Conservation (phyloP, 2,329 filamentous ascomycete species). For the Fusarium tanahbumbuense region DNA sequence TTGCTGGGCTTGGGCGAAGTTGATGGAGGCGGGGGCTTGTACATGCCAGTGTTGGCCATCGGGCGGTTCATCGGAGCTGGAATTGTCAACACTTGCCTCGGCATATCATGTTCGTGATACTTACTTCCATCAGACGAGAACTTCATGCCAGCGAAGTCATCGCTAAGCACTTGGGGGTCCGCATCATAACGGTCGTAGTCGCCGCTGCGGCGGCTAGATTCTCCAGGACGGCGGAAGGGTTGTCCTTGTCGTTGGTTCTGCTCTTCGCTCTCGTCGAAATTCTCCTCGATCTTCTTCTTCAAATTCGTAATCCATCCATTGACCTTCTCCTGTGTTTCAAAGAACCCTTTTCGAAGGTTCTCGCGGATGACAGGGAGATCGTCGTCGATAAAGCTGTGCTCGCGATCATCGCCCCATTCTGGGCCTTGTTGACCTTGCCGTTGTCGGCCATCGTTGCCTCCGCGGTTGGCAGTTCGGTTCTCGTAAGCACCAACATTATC, state of each 20-base stretch:
- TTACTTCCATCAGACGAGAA: slow-evolving; percentile 72
- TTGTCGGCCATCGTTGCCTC: slow-evolving; percentile 45
- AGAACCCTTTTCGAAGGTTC: slow-evolving; percentile 92
- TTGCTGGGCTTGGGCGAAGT: slow-evolving; percentile 62
- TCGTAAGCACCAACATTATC: slow-evolving; percentile 72
- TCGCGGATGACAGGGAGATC: slow-evolving; percentile 93
- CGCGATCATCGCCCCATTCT: slow-evolving; percentile 68
- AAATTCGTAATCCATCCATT: slow-evolving; percentile 92
- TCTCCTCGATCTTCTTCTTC: slow-evolving; percentile 93
- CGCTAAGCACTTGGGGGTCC: slow-evolving; percentile 88
- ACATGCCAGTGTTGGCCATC: slow-evolving; percentile 80
- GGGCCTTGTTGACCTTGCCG: slow-evolving; percentile 54
- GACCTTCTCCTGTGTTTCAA: slow-evolving; percentile 92
- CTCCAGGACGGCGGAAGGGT: slow-evolving; percentile 65
- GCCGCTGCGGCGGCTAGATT: slow-evolving; percentile 76
- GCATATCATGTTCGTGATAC: slow-evolving; percentile 44
- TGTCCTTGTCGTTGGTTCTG: slow-evolving; percentile 46
- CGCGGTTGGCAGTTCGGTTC: slow-evolving; percentile 63
- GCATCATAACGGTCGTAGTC: slow-evolving; percentile 95
- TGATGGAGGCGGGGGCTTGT: slow-evolving; percentile 73
- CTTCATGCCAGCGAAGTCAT: slow-evolving; percentile 84
- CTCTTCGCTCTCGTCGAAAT: slow-evolving; percentile 77
- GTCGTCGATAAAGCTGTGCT: slow-evolving; percentile 94
- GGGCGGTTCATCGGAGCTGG: slow-evolving; percentile 64
- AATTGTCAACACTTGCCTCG: slow-evolving; percentile 33